Base-by-base conservation (phyloP, 2,329 filamentous ascomycete genomes). In the Beauveria rudraprayagi region DNA sequence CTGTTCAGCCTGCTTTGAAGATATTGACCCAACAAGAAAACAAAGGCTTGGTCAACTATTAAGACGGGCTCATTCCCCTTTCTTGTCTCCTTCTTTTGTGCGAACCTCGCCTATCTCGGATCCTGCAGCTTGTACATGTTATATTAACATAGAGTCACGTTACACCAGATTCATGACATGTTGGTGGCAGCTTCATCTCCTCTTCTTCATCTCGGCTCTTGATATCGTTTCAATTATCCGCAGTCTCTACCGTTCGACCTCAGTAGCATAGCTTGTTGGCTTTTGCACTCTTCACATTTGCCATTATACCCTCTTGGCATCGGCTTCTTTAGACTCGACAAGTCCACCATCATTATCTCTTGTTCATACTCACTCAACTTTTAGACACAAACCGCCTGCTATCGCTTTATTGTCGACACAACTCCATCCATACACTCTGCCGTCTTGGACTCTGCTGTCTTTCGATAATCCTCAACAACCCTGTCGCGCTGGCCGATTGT, bases 111-210 rank as follows among this genome's bases (percentile, higher is more conserved):
- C 30, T 57, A 48, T 28, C 26, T 17, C 24, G 22, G 16, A 46
- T 5, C 6, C 22, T 44, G 37, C 56, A 46, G 19, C 56, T 28
- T 40, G 56, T 24, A 53, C 47, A 17, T 50, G 37, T 40, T 26
- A 22, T 59, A 43, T 60, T 60, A 60, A 60, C 56, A 24, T 16
- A 14, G 7, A 11, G 10, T 34, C 48, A 53, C 40, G 17, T 37
- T 50, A 34, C 26, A 44, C 41, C 40, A 60, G 56, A 40, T 60
- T 60, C 40, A 60, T 53, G 56, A 60, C 26, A 53, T 60, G 48
- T 44, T 24, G 4, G 53, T 60, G 30, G 26, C 47, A 34, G 8
- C 47, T 43, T 58, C 46, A 41, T 37, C n/a, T 53, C 34, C 43
- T 48, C 1, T 19, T 17, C 46, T 24, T 46, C 40, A 30, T 37